phyloP scores from a whole-genome alignment of 2,329 filamentous ascomycete species.

The Fusarium multiceps region DNA sequence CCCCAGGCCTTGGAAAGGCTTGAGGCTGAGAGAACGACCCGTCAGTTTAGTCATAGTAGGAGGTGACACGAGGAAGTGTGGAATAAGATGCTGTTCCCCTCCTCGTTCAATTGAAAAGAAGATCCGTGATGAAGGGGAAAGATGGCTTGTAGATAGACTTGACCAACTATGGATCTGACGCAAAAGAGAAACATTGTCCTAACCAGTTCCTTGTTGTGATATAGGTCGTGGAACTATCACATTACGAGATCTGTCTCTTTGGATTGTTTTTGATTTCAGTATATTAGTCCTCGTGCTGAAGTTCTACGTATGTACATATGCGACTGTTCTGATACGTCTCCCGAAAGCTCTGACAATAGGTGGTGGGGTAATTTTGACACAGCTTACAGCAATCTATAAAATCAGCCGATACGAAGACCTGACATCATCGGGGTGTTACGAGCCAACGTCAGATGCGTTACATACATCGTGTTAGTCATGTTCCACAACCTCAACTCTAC shows the following conservation, averaged over 20 bases:
- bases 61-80: conserved; percentile 16
- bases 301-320: not conserved
- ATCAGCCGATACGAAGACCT: conserved; percentile 24
- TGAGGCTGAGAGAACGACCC: conserved; percentile 32
- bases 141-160: conserved; percentile 26
- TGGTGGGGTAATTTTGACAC: conserved; percentile 27
- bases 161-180: conserved; percentile 14
- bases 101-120: conserved; percentile 37
- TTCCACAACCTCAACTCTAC: conserved; percentile 10
- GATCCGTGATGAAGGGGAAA: conserved; percentile 3
- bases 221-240: not conserved
- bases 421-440: conserved; percentile 30
- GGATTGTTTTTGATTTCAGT: not conserved
- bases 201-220: not conserved
- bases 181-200: conserved; percentile 1
- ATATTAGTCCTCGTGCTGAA: not conserved
- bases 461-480: conserved; percentile 2
- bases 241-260: not conserved
- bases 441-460: conserved; percentile 17
- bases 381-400: conserved; percentile 7
- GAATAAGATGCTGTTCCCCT: conserved; percentile 6
- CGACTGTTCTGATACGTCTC: conserved; percentile 1
- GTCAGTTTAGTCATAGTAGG: conserved; percentile 17
- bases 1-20: conserved; percentile 30
- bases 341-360: not conserved